A percentile compares a stretch with the other conserved stretches of the same genome.
Conservation (phyloP, 495 filamentous ascomycete species). For the Bacidia gigantensis region DNA sequence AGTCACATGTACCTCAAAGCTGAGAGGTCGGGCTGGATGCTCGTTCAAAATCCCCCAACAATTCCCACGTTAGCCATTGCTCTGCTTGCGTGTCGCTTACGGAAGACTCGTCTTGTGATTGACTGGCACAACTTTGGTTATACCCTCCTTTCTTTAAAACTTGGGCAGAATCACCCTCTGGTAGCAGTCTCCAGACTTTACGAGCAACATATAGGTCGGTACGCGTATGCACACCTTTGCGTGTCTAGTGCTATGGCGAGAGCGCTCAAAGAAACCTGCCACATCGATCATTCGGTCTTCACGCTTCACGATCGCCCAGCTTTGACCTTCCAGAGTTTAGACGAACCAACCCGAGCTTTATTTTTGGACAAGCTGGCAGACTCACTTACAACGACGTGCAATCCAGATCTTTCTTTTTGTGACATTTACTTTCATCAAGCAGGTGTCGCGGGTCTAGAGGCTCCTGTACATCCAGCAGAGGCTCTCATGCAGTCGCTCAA, state of each 20-base stretch:
- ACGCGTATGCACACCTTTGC: constrained; percentile 62
- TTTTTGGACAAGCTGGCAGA: constrained; percentile 47
- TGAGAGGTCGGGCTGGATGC: constrained; percentile 59
- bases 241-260: constrained; percentile 80
- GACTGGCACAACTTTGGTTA: constrained; percentile 99
- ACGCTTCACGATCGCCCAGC: constrained; percentile 82
- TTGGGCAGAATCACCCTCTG: constrained; percentile 51
- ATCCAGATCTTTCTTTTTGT: background rate
- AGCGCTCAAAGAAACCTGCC: constrained; percentile 52
- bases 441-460: background rate
- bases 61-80: constrained; percentile 80
- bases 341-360: constrained; percentile 32
- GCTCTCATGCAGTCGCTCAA: constrained; percentile 28
- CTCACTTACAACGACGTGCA: background rate
- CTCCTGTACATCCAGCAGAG: background rate
- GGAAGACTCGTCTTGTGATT: constrained; percentile 70
- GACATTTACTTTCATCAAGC: background rate
- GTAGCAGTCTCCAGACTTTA: constrained; percentile 63
- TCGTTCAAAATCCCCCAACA: constrained; percentile 91
- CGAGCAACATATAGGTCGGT: constrained; percentile 54
- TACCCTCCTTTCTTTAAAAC: constrained; percentile 71
- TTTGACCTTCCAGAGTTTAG: constrained; percentile 61
- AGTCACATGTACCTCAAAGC: constrained; percentile 58
- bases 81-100: constrained; percentile 55
- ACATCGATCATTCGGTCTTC: constrained; percentile 46